Evolutionary conservation across 1,284 basidiomycete genomes (phyloP), one percentile per base, ranked within the genome.

Genomic region (Trametes polyzona): DNA sequence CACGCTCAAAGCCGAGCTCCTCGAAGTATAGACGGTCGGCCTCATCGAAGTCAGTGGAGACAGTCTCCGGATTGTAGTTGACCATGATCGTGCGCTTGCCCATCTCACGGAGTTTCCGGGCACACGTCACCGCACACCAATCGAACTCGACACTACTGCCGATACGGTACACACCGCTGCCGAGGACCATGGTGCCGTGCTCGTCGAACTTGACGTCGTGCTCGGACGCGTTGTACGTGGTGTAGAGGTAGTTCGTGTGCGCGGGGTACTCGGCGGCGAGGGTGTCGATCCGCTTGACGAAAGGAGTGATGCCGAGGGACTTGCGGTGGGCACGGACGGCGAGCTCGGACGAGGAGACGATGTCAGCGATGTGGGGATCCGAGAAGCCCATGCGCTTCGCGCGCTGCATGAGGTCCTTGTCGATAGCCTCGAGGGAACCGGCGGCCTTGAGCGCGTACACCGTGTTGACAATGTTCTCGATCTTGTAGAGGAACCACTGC

Each of bases 11-110:
- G 53, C 96, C 94, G 56, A 99, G 84, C 74, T 98, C 96, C 75
- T 99, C 97, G 71, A 99, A 99, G 83, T 99, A 99, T 51, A 99
- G 79, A 58, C 97, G 82, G 71, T 99, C 96, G 19, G 97, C 97
- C 79, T 99, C 97, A 71, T 99, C 97, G 74, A 96, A 99, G 75
- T 99, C 97, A 57, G 97, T 99, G 6, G 95, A 97, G 55, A 99
- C 97, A 4, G 97, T 99, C 78, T 99, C 97, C 16, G 96, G 97
- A 77, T 99, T 99, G 78, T 99, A 99, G 82, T 99, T 99, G 83
- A 99, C 84, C 96, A 99, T 99, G 78, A 99, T 90, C 40, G 97
- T 98, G 78, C 88, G 87, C 76, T 93, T 90, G 71, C 95, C 95
- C 84, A 95, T 91, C 62, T 90, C 86, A 64, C 96, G 83, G 63